phyloP scores from a whole-genome alignment of 257 asterid genomes.

The Jacaranda copaia region DNA sequence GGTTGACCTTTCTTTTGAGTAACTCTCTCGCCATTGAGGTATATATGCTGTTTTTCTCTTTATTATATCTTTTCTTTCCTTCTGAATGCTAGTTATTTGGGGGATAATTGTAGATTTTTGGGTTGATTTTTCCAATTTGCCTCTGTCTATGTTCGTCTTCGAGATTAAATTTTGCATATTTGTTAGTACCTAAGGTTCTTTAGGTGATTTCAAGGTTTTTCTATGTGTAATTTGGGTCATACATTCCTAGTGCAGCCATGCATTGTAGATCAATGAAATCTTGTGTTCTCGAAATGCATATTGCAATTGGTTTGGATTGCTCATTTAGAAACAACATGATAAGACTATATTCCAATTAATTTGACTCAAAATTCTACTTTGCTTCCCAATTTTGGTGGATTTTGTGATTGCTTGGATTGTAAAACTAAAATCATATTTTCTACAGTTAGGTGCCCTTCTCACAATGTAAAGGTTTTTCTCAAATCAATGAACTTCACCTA shows the following conservation, averaged over 20 bases:
- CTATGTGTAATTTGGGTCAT: neutral
- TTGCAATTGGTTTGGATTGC: neutral
- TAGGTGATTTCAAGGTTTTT: conserved; percentile 5
- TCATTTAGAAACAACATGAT: conserved; percentile 2
- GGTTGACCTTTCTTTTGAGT: conserved; percentile 87
- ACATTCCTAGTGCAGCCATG: neutral
- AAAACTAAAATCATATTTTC: conserved; percentile 22
- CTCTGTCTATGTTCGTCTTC: neutral
- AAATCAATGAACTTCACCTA: conserved; percentile 39
- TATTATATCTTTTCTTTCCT: neutral
- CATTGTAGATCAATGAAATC: neutral
- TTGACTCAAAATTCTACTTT: neutral
- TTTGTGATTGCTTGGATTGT: conserved; percentile 18
- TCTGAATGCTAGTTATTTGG: neutral
- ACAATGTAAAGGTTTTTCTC: conserved; percentile 44
- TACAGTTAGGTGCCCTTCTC: conserved; percentile 39
- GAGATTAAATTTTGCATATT: conserved; percentile 18
- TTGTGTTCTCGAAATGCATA: neutral
- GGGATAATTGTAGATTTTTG: neutral
- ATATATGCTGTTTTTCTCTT: neutral
- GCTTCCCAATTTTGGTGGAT: conserved; percentile 14
- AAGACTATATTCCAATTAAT: neutral
- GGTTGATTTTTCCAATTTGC: neutral
- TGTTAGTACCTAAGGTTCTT: neutral
- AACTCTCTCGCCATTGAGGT: conserved; percentile 97